Evolutionary conservation across 805 yeast genomes (phyloP).

Genomic region (Blastobotrys chiropterorum): DNA sequence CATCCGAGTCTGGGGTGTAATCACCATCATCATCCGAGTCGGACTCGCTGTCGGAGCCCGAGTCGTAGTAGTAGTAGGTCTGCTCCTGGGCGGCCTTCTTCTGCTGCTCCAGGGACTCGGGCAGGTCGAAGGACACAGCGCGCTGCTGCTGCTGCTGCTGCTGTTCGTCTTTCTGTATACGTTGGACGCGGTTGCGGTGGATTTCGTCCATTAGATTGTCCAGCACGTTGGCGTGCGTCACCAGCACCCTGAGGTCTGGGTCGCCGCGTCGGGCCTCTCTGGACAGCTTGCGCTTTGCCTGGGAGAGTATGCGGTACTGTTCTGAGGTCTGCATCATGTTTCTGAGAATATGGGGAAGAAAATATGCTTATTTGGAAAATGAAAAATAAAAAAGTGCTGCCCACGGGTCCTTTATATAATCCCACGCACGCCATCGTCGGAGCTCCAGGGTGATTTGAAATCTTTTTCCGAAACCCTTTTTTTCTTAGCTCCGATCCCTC

Average conservation of each 20-base stretch:
- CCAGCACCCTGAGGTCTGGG: constrained; percentile 51
- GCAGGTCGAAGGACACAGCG: constrained; percentile 7
- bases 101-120: not conserved
- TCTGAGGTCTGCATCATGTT: constrained; percentile 28
- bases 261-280: constrained; percentile 54
- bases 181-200: constrained; percentile 8
- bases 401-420: not conserved
- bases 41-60: constrained; percentile 27
- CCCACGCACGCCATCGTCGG: not conserved
- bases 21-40: constrained; percentile 17
- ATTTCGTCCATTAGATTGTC: constrained; percentile 53
- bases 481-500: not conserved
- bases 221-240: constrained; percentile 65
- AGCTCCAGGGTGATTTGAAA: not conserved
- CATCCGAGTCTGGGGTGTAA: constrained; percentile 6
- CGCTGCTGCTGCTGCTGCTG: no score
- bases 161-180: not conserved
- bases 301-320: constrained; percentile 55
- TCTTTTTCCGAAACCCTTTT: not conserved
- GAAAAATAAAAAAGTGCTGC: not conserved
- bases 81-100: not conserved
- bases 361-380: constrained; percentile 5
- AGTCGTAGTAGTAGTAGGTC: constrained; percentile 26
- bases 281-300: constrained; percentile 58
- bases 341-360: no score